Evolutionary conservation across 352 stramenopile species (phyloP).

Genomic region (Aphanomyces astaci): DNA sequence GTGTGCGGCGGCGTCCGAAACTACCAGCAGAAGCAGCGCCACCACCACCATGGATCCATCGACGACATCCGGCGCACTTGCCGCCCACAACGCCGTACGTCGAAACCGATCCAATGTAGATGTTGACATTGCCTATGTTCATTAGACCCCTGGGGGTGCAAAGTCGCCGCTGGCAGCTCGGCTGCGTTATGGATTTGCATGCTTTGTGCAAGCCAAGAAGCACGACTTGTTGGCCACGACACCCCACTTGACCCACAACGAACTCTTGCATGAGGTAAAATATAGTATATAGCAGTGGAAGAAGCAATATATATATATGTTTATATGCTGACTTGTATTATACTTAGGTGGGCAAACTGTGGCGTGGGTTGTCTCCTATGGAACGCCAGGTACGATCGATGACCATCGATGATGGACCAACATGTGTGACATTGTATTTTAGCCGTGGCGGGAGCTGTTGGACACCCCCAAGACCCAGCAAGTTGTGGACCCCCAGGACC

Average conservation of each 20-base stretch:
- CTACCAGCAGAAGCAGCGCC: neutral
- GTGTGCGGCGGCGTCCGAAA: neutral
- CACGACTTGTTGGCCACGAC: neutral
- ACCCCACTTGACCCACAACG: constrained; percentile 14
- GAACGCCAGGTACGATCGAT: neutral
- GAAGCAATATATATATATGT: no score
- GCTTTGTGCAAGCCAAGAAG: constrained; percentile 10
- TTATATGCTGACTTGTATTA: neutral
- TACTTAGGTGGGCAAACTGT: constrained; percentile 5
- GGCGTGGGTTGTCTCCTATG: neutral
- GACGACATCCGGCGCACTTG: no score
- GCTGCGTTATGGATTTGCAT: neutral
- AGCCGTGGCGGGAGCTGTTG: neutral
- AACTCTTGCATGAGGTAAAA: constrained; percentile 6
- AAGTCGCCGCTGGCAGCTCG: neutral
- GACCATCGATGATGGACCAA: neutral
- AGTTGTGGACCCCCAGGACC: no score
- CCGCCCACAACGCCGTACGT: no score
- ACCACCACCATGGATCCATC: no score
- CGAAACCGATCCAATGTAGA: no score
- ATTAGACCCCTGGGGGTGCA: neutral
- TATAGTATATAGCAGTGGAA: no score
- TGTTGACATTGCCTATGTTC: no score
- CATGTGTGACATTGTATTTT: neutral
- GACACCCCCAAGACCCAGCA: neutral